Percentiles rank a stretch among this genome's conserved stretches.
Conservation (phyloP, 2,329 filamentous ascomycete genomes). For the Biscogniauxia marginata region DNA sequence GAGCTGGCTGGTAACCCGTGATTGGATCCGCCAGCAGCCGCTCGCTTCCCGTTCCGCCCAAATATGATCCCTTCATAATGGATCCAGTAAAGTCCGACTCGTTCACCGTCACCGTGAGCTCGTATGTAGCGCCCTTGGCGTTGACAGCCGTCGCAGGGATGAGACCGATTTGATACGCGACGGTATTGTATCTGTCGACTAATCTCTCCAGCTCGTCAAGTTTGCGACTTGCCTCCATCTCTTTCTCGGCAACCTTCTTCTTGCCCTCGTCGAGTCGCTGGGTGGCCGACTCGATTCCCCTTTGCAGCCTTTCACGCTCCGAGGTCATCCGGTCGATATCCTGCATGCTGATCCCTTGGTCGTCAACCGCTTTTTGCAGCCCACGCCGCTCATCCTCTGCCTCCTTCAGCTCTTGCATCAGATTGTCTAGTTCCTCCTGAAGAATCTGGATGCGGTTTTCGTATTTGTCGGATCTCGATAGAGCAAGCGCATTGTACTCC, state of each 20-base stretch:
- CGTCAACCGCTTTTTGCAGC: constrained; percentile 84
- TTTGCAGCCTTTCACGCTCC: constrained; percentile 90
- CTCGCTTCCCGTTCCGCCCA: constrained; percentile 56
- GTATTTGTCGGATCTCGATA: constrained; percentile 86
- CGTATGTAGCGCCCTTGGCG: constrained; percentile 80
- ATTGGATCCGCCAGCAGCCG: constrained; percentile 77
- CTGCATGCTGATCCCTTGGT: constrained; percentile 91
- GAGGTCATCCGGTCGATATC: constrained; percentile 99
- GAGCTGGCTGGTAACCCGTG: constrained; percentile 85
- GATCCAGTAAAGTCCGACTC: constrained; percentile 75
- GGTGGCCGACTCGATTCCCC: constrained; percentile 74
- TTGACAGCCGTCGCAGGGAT: constrained; percentile 84
- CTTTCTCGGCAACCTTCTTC: constrained; percentile 78
- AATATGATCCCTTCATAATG: constrained; percentile 46
- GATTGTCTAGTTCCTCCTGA: constrained; percentile 82
- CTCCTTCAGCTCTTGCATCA: constrained; percentile 70
- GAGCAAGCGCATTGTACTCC: constrained; percentile 83
- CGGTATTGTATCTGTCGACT: constrained; percentile 88
- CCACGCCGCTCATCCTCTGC: constrained; percentile 78
- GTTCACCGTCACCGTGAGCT: constrained; percentile 79
- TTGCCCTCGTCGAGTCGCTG: constrained; percentile 82
- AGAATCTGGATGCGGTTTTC: constrained; percentile 75
- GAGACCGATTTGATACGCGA: constrained; percentile 89
- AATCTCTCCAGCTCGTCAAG: constrained; percentile 90
- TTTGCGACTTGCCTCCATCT: constrained; percentile 79